Conservation (phyloP, 768 basidiomycete species). For the Nidularia pulvinata region DNA sequence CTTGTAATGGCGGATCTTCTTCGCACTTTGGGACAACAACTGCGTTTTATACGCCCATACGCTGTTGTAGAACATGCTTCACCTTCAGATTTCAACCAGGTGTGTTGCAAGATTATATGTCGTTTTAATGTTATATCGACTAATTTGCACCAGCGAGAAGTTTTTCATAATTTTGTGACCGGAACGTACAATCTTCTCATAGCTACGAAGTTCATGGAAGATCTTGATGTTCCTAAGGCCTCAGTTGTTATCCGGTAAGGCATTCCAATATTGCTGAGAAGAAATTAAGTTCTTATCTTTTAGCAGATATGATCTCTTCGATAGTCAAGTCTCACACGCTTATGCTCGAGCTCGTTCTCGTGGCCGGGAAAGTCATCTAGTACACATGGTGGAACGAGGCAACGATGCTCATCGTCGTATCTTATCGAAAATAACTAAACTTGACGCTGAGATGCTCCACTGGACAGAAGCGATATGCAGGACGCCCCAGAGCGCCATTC, state of each 20-base stretch:
- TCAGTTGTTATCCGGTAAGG: slow-evolving; percentile 63
- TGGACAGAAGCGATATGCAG: slow-evolving; percentile 52
- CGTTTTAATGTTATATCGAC: too few relatives aligned
- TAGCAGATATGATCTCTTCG: slow-evolving; percentile 57
- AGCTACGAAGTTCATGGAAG: slow-evolving; percentile 56
- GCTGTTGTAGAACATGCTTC: slow-evolving; percentile 37
- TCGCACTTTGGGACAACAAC: slow-evolving; percentile 45
- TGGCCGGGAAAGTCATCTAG: slow-evolving; percentile 47
- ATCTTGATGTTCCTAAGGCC: slow-evolving; percentile 56
- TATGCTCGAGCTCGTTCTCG: slow-evolving; percentile 47
- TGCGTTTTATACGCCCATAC: slow-evolving; percentile 56
- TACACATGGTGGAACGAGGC: slow-evolving; percentile 64
- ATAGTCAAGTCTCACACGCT: slow-evolving; percentile 62
- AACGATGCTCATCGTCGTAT: slow-evolving; percentile 56
- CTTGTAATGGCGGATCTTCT: slow-evolving; percentile 58
- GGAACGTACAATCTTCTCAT: slow-evolving; percentile 69
- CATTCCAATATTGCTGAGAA: not conserved
- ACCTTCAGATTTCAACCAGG: slow-evolving; percentile 9
- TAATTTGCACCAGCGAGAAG: slow-evolving; percentile 33
- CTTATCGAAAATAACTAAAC: slow-evolving; percentile 39
- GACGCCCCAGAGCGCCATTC: slow-evolving; percentile 35
- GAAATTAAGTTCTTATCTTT: not conserved
- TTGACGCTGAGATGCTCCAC: slow-evolving; percentile 33
- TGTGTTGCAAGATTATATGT: too few relatives aligned
- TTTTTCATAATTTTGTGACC: slow-evolving; percentile 44